Base-by-base conservation (phyloP, 202 grass and related monocot genomes). In the Elaeis oleifera region DNA sequence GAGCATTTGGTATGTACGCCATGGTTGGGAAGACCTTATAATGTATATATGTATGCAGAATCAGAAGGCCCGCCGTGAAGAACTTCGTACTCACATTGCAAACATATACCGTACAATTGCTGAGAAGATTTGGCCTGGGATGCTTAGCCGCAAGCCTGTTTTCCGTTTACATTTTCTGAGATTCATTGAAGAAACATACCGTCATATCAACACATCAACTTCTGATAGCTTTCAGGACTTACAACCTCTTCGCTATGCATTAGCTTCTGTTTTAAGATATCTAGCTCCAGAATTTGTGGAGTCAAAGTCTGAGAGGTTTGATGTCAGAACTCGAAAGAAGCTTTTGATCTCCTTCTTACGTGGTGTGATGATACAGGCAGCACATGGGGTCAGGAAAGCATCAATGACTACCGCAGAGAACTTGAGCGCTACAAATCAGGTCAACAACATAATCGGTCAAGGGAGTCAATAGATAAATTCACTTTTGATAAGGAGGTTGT, bases 81-180 rank as follows among this genome's bases (percentile, higher is more conserved):
- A 92, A 72, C 64, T 89, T 50, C 84, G 82, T 21, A 89, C 84
- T 59, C 94, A 97, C 50, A 78, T 89, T 65, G 77, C 88, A 51
- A 92, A 92, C 74, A 79, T 97, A 74, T 73, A 89, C 57, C 85
- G 88, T 22, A 97, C 85, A 82, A 92, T 97, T 55, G 84, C 92
- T 71, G 92, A 92, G 64, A 97, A 97, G 75, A 74, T 97, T 63
- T 97, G 92, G 88, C 92, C 88, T 19, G 82, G 88, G 65, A 97
- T 85, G 87, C 85, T 97, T 78, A 77, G 36, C 64, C 79, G 81
- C 59, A 97, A 92, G 59, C 78, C 79, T 80, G 65, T 97, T 59
- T 81, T 97, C 8, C 88, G 77, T 36, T 23, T 81, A 70, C 94
- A 86, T 71, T 92, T 86, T 77, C 44, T 86, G 28, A 90, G 72